Conservation (phyloP, 306 rosid species). For the Arachis hypogaea region DNA sequence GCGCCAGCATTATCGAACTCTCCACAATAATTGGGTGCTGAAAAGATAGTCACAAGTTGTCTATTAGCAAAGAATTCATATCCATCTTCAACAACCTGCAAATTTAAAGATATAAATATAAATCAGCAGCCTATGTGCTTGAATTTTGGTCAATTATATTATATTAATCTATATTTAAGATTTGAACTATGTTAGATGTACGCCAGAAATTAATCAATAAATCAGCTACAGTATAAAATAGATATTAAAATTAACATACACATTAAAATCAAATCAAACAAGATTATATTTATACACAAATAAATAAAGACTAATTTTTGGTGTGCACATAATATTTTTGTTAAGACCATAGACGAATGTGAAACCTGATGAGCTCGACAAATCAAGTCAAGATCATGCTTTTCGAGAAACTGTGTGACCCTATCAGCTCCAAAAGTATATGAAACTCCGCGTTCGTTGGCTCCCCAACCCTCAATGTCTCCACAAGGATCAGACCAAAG, state of each 20-base stretch:
- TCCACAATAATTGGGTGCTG: conserved; percentile 54
- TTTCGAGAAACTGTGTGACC: conserved; percentile 39
- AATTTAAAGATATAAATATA: not conserved
- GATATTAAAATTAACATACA: too few species aligned
- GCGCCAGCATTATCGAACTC: conserved; percentile 53
- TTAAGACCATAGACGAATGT: not conserved
- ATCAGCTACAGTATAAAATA: too few species aligned
- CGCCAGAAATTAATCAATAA: too few species aligned
- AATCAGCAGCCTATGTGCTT: not conserved
- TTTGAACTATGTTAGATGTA: too few species aligned
- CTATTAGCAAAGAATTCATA: conserved; percentile 53
- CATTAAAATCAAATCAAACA: too few species aligned
- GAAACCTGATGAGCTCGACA: conserved; percentile 54
- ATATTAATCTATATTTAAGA: not conserved
- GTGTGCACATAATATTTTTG: too few species aligned
- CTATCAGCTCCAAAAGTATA: conserved; percentile 46
- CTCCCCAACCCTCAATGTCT: conserved; percentile 44
- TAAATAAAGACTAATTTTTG: too few species aligned
- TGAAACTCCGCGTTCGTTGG: conserved; percentile 47
- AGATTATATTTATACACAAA: too few species aligned
- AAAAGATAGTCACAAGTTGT: conserved; percentile 54
- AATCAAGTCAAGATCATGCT: conserved; percentile 48
- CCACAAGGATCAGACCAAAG: conserved; percentile 49
- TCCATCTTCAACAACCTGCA: conserved; percentile 55
- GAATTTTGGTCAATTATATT: not conserved